Evolutionary conservation across 768 basidiomycete genomes (phyloP), one percentile per base, ranked within the genome.

Genomic region (Multifurca ochricompacta): DNA sequence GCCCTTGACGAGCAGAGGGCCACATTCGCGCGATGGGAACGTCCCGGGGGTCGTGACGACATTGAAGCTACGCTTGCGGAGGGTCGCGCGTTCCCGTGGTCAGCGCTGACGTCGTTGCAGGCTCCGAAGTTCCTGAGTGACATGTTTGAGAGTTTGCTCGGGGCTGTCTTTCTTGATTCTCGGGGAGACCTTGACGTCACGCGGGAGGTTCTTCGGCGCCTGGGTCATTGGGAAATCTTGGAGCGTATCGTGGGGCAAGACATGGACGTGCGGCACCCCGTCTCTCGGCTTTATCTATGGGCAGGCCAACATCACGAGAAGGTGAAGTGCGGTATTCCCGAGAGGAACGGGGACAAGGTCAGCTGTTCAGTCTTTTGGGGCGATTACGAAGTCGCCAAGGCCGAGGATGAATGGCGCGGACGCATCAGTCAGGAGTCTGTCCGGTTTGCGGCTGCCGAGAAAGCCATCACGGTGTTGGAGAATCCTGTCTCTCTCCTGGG

Each of bases 91-190:
- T 89, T 82, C 62, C 87, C 87, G 0, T 89, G 87, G 87, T 84
- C 83, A 1, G 75, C 80, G 10, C 71, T 90, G 43, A 82, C 82
- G 16, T 76, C 78, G n/a, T 70, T 89, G 23, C 87, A 89, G 64
- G 83, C 87, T 1, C 82, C 85, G 3, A 89, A 88, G 62, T 79
- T 88, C 64, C 73, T 88, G 62, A 86, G 86, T 63, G 87, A 90
- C 67, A 84, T 89, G 68, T 67, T 89, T 21, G 87, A 89, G 69
- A 85, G 83, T 60, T 59, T 87, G 27, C 72, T 89, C 31, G 87
- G 87, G 8, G 87, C 86, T 0, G 78, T 83, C n/a, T 88, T 76
- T 63, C 74, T 89, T 27, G 87, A 90, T 64, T 78, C 82, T 0
- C 61, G 59, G 0, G 87, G 86, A 4, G 65, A 77, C 58, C 68